Percentiles rank a stretch among this genome's conserved stretches.
These are phyloP conservation scores for Lablab purpureus DNA, from an alignment of 306 rosid species.

Conservation along the genomic window DNA sequence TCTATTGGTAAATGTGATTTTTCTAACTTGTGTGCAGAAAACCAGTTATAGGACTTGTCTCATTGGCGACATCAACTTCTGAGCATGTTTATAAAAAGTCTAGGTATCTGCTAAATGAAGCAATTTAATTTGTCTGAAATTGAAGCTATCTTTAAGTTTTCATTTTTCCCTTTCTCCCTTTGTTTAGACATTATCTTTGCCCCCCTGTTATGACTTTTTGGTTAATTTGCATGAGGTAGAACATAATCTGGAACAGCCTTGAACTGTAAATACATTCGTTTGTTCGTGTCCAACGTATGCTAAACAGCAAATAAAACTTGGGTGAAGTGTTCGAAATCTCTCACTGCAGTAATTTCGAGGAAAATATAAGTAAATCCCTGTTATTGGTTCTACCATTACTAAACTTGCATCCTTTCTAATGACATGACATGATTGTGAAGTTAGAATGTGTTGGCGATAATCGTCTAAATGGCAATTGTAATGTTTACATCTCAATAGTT, in stretches of 20 bases:
- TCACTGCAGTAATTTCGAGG: background rate
- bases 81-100: constrained; percentile 25
- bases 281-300: no score
- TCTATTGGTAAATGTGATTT: constrained; percentile 47
- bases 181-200: background rate
- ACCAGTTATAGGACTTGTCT: constrained; percentile 28
- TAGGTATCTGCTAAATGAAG: constrained; percentile 18
- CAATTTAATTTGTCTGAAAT: constrained; percentile 8
- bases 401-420: background rate
- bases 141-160: constrained; percentile 13
- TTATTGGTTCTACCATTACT: background rate
- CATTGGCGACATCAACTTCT: constrained; percentile 31
- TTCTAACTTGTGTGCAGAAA: constrained; percentile 47
- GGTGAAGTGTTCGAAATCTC: background rate
- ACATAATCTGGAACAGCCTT: background rate
- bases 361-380: background rate
- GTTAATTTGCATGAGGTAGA: background rate
- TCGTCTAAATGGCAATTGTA: no score
- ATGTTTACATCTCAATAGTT: no score
- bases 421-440: no score
- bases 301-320: background rate
- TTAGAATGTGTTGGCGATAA: no score
- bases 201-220: background rate
- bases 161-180: background rate
- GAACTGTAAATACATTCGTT: background rate